Conservation (phyloP, 371 early-diverging fungal genomes). For the Funneliformis caledonium region DNA sequence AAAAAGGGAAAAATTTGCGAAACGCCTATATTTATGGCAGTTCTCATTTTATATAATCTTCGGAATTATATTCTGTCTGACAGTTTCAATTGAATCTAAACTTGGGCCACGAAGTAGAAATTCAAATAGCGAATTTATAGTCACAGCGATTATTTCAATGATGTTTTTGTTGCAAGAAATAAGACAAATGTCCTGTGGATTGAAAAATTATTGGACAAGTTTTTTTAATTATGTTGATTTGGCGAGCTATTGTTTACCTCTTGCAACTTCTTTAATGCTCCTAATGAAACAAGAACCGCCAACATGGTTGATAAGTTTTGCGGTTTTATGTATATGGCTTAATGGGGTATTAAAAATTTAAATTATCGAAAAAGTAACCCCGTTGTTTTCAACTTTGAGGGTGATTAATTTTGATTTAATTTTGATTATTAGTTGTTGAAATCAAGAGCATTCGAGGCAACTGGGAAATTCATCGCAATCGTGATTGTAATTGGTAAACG, state of each 20-base stretch:
- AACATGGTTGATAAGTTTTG: background rate
- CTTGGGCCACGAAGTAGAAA: background rate
- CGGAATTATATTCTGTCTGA: background rate
- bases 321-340: background rate
- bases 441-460: background rate
- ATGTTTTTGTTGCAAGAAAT: background rate
- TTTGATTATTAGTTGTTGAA: background rate
- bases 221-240: conserved; percentile 27
- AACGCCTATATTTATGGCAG: background rate
- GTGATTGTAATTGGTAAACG: background rate
- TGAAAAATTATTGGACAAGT: background rate
- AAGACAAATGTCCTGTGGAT: background rate
- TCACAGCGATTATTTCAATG: background rate
- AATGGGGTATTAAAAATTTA: background rate
- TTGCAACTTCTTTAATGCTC: background rate
- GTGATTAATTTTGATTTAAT: background rate
- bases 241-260: background rate
- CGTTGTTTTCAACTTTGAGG: background rate
- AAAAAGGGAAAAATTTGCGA: conserved; percentile 21
- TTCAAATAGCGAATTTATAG: too few relatives aligned
- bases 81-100: background rate
- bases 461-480: conserved; percentile 20
- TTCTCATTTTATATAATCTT: background rate
- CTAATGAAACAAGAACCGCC: background rate
- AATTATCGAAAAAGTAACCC: background rate